Conservation (phyloP, 306 rosid species). For the Betula pendula region DNA sequence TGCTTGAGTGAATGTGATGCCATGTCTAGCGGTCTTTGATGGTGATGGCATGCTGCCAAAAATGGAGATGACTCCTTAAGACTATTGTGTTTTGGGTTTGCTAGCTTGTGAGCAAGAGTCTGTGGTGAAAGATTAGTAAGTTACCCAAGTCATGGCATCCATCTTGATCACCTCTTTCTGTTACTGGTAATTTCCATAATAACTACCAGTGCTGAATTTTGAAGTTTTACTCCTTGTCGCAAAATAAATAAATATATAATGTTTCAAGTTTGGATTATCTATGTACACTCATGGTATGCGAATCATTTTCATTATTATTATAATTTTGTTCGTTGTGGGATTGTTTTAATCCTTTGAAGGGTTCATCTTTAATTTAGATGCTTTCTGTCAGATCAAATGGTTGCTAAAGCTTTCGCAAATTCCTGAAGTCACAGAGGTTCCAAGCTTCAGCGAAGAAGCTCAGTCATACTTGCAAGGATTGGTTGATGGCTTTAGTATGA, state of each 20-base stretch:
- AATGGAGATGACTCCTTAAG: not conserved
- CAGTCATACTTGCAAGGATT: slow-evolving; percentile 51
- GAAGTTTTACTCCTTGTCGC: not conserved
- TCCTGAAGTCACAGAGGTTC: slow-evolving; percentile 68
- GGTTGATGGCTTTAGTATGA: slow-evolving; percentile 49
- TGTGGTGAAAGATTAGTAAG: no score
- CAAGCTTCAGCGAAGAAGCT: slow-evolving; percentile 67
- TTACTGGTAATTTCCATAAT: not conserved
- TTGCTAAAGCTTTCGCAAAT: slow-evolving; percentile 67
- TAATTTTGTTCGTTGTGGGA: not conserved
- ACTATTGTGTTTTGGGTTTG: not conserved
- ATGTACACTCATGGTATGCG: not conserved
- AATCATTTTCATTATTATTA: not conserved
- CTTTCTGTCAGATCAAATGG: slow-evolving; percentile 66
- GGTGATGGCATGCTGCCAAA: not conserved
- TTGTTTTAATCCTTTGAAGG: not conserved
- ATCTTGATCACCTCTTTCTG: not conserved
- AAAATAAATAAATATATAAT: no score
- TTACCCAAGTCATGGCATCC: no score
- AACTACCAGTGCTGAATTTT: not conserved
- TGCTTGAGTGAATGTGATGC: not conserved
- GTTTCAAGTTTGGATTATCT: not conserved
- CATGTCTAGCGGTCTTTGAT: not conserved
- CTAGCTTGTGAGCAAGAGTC: not conserved
- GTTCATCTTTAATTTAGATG: not conserved